Percentiles rank a stretch among this genome's conserved stretches.
Conservation (phyloP, 257 asterid genomes). For the Gardenia jasminoides region DNA sequence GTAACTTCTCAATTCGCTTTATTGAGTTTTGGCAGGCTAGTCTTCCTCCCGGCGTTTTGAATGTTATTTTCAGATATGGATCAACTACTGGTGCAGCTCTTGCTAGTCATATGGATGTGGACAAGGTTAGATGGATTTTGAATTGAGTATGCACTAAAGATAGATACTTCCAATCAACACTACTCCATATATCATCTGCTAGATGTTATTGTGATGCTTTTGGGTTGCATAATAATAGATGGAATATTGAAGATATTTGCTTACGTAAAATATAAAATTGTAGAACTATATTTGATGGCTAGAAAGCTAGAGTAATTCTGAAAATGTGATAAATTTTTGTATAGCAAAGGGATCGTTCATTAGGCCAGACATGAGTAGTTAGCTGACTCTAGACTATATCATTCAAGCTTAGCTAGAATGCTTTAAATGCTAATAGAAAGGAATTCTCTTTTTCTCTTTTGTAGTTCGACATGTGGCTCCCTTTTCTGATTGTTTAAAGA, state of each 20-base stretch:
- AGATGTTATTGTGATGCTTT: neutral
- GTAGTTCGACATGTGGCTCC: no score
- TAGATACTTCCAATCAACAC: neutral
- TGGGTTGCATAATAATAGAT: neutral
- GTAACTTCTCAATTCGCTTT: neutral
- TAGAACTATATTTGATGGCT: neutral
- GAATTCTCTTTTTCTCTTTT: no score
- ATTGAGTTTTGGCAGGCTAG: conserved; percentile 71
- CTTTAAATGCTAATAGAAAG: no score
- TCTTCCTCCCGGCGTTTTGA: conserved; percentile 86
- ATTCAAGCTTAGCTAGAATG: neutral
- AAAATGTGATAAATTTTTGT: neutral
- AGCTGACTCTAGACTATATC: neutral
- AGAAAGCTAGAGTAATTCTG: neutral
- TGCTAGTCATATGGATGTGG: conserved; percentile 95
- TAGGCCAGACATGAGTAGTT: neutral
- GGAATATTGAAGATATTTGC: neutral
- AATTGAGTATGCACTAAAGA: no score
- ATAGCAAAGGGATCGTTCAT: neutral
- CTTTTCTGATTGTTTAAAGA: no score
- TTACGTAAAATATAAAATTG: neutral
- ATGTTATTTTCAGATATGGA: conserved; percentile 85
- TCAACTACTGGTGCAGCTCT: conserved; percentile 95
- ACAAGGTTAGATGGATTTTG: conserved; percentile 56
- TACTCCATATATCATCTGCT: neutral